Evolutionary conservation across 139 green algal genomes (phyloP), one percentile per base, ranked within the genome.

Genomic region (Chlamydomonas schloesseri): DNA sequence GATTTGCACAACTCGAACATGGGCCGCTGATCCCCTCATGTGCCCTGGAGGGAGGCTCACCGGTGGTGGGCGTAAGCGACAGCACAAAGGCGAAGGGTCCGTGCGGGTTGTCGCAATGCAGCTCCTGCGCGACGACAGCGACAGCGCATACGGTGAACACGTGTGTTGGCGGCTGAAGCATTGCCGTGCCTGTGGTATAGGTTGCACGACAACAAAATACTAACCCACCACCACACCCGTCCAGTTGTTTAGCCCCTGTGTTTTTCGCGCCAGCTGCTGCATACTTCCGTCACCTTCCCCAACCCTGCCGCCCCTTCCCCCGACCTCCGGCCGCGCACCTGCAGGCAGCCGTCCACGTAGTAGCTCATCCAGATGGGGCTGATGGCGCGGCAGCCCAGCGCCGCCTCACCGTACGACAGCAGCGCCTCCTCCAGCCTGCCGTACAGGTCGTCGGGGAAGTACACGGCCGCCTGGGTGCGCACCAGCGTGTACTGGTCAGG

Each of bases 61-160:
- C 10, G 24, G 73, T n/a, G 72, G 72, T 42, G 18, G 36, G 60
- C 36, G 96, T 97, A 2, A 98, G 90, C 14, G 89, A 95, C 0
- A 97, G 91, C 68, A 98, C 96, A 87, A 97, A 98, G 11, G 96
- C 96, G 84, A 93, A 97, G 24, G 96, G 96, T 8, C 95, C 94
- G 71, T 96, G 95, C 33, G 92, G 94, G 76, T 92, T 94, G 87
- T 97, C 94, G 46, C 91, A 92, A 75, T 97, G 94, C 50, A 97
- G 89, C 85, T 96, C 93, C 90, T 97, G 90, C 21, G 83, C 55
- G 73, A 78, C 84, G 13, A 75, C 31, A 82, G 4, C 36, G 60
- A 2, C n/a, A n/a, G 14, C 14, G 26, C 42, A 50, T 8, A 50
- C 42, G n/a, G n/a, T n/a, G n/a, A n/a, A n/a, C n/a, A n/a, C n/a